Percentiles rank a stretch among this genome's conserved stretches.
phyloP scores from a whole-genome alignment of 176 grass and related monocot species.

The Coix lacrymajobi region DNA sequence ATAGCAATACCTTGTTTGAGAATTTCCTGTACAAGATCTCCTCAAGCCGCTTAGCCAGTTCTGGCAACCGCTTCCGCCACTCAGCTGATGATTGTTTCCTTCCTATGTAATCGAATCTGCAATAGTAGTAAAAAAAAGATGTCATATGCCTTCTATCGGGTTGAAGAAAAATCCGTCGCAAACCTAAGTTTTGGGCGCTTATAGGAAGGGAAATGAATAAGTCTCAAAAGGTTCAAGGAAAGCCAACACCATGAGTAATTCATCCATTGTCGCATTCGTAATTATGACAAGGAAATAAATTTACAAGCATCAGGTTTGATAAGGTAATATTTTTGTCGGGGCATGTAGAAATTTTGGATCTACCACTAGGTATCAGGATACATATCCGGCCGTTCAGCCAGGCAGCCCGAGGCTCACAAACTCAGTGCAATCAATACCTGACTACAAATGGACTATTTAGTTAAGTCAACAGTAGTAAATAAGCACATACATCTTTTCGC shows the following conservation, averaged over 20 bases:
- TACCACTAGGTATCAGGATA: neutral
- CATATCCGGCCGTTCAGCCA: neutral
- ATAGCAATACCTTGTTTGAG: conserved; percentile 43
- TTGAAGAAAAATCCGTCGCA: neutral
- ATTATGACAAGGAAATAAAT: conserved; percentile 15
- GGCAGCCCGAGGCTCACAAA: conserved; percentile 1
- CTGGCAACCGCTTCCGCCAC: conserved; percentile 36
- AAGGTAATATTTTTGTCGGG: neutral
- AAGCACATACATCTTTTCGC: conserved; percentile 54
- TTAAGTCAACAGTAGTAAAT: neutral
- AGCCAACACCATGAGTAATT: neutral
- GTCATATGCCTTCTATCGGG: neutral
- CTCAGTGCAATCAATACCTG: conserved; percentile 5
- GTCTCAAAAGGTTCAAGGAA: neutral
- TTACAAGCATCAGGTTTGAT: neutral
- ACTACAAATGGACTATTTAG: neutral
- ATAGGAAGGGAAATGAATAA: neutral
- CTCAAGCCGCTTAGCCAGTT: conserved; percentile 40
- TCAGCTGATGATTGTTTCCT: conserved; percentile 32
- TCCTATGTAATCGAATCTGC: conserved; percentile 36
- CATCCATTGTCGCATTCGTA: neutral
- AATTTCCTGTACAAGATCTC: conserved; percentile 61
- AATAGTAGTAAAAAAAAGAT: conserved; percentile 16
- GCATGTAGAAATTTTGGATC: neutral
- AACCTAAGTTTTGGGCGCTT: neutral